These are phyloP conservation scores for Aspergillus ruber DNA, from an alignment of 2,329 filamentous ascomycete genomes.

Conservation along the genomic window DNA sequence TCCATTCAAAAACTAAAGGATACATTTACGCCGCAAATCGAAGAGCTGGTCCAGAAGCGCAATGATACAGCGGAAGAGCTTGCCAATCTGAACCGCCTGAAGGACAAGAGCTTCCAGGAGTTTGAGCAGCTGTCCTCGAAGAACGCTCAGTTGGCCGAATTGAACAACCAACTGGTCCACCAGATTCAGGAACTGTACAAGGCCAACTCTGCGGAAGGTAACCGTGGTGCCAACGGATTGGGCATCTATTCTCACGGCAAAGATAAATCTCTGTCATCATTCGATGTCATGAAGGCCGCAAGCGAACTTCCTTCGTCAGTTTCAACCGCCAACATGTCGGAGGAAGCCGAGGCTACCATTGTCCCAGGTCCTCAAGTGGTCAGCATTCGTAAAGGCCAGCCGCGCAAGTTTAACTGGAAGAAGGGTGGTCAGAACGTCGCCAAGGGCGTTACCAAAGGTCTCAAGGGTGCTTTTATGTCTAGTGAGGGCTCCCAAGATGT, in stretches of 20 bases:
- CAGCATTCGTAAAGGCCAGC: conserved; percentile 87
- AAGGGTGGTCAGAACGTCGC: conserved; percentile 90
- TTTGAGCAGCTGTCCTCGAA: conserved; percentile 92
- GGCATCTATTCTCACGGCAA: conserved; percentile 57
- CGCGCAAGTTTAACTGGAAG: conserved; percentile 98
- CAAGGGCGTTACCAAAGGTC: conserved; percentile 87
- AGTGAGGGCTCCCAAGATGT: conserved; percentile 42
- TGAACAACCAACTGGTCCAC: conserved; percentile 93
- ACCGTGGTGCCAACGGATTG: conserved; percentile 45
- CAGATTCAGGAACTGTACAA: conserved; percentile 93
- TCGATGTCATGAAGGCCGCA: conserved; percentile 40
- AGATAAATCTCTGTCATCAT: conserved; percentile 42
- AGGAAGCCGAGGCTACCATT: conserved; percentile 58
- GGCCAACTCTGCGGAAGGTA: conserved; percentile 47
- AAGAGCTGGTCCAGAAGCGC: conserved; percentile 82
- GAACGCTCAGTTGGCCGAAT: conserved; percentile 86
- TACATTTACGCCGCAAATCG: conserved; percentile 66
- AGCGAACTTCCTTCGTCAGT: conserved; percentile 52
- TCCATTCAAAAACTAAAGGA: conserved; percentile 68
- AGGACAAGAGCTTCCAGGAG: conserved; percentile 88
- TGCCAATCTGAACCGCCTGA: conserved; percentile 70
- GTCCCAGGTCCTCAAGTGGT: conserved; percentile 81
- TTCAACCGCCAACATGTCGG: conserved; percentile 50
- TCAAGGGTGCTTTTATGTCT: conserved; percentile 83
- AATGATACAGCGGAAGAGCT: conserved; percentile 82